Evolutionary conservation across 2,329 filamentous ascomycete genomes (phyloP).

Genomic region (Aureobasidium namibiae): DNA sequence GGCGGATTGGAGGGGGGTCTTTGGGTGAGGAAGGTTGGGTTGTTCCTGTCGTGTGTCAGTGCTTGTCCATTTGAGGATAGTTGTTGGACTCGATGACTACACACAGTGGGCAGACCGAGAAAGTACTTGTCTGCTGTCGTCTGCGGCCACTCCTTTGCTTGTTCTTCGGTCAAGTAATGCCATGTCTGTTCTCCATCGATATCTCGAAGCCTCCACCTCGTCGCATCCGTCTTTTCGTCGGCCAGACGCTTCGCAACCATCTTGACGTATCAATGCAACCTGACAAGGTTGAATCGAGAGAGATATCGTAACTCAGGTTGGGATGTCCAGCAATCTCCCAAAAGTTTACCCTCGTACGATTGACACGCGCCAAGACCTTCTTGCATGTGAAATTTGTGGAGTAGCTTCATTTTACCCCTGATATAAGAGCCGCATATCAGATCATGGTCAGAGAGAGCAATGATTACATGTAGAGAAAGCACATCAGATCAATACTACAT

Average conservation of each 20-base stretch:
- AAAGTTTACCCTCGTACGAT: constrained; percentile 7
- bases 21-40: constrained; percentile 61
- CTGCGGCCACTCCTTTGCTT: constrained; percentile 73
- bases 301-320: background rate
- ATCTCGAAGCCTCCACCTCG: constrained; percentile 76
- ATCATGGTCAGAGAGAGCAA: background rate
- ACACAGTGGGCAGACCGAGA: constrained; percentile 69
- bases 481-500: no score
- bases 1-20: constrained; percentile 67
- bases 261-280: background rate
- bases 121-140: constrained; percentile 82
- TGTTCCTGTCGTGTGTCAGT: constrained; percentile 51
- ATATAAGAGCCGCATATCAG: background rate
- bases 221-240: constrained; percentile 56
- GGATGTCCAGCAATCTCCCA: background rate
- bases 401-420: background rate
- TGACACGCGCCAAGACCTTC: background rate
- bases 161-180: constrained; percentile 78
- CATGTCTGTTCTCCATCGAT: constrained; percentile 83
- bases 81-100: constrained; percentile 16
- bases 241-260: background rate
- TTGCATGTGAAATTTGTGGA: constrained; percentile 10
- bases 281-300: background rate
- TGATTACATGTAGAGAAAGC: no score
- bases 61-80: background rate